Evolutionary conservation across 345 rosid species (phyloP).

Genomic region (Bretschneidera sinensis): DNA sequence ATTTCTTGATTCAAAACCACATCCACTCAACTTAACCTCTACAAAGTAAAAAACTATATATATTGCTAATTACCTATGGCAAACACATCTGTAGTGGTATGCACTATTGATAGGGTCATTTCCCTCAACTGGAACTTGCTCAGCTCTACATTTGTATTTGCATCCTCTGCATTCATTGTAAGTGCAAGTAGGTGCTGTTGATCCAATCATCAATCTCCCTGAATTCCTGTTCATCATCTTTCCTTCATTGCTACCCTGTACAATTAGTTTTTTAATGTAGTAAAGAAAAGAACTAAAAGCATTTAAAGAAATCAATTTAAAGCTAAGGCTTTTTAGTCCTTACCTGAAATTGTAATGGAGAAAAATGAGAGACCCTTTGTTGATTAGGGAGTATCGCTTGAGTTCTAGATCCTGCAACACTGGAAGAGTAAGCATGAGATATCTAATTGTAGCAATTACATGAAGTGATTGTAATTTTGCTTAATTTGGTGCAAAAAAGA

Average conservation of each 20-base stretch:
- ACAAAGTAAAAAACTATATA: neutral
- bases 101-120: constrained; percentile 72
- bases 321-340: neutral
- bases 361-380: constrained; percentile 19
- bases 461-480: too few species aligned
- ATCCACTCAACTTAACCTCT: constrained; percentile 3
- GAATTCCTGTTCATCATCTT: constrained; percentile 24
- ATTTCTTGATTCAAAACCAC: constrained; percentile 7
- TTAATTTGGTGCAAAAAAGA: too few species aligned
- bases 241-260: constrained; percentile 27
- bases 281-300: too few species aligned
- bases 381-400: constrained; percentile 24
- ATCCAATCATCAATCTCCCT: constrained; percentile 69
- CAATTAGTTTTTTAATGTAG: too few species aligned
- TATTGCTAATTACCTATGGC: constrained; percentile 35
- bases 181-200: constrained; percentile 73
- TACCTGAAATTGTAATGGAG: constrained; percentile 37
- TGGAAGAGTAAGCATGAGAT: neutral
- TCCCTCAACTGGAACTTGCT: constrained; percentile 79
- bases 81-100: constrained; percentile 66
- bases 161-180: constrained; percentile 80
- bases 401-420: constrained; percentile 39
- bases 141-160: constrained; percentile 66
- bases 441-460: too few species aligned
- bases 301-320: neutral